Percentiles rank a stretch among this genome's conserved stretches.
Evolutionary conservation across 257 asterid species (phyloP).

Genomic region (Penstemon newberryi): DNA sequence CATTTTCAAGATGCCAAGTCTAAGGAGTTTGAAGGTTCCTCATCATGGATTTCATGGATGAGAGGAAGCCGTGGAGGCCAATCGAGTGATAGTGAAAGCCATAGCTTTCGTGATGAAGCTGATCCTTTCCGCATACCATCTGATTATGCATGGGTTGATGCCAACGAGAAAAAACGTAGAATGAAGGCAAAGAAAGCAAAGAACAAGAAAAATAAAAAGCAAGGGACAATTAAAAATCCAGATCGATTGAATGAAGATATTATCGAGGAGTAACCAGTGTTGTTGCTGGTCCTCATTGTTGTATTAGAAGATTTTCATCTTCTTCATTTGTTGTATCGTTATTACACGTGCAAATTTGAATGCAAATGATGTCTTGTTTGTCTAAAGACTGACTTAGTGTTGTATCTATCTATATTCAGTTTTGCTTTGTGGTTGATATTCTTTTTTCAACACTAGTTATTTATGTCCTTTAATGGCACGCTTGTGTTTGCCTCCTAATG

Average conservation of each 20-base stretch:
- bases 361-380: slow-evolving; percentile 35
- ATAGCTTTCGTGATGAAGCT: slow-evolving; percentile 73
- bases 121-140: slow-evolving; percentile 96
- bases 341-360: slow-evolving; percentile 36
- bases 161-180: slow-evolving; percentile 88
- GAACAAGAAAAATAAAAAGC: slow-evolving; percentile 77
- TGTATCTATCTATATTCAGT: slow-evolving; percentile 29
- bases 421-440: slow-evolving; percentile 25
- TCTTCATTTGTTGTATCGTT: slow-evolving; percentile 39
- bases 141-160: slow-evolving; percentile 93
- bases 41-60: slow-evolving; percentile 99
- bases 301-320: slow-evolving; percentile 35
- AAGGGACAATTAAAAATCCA: slow-evolving; percentile 45
- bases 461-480: not conserved
- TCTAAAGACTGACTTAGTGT: slow-evolving; percentile 33
- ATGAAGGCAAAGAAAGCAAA: slow-evolving; percentile 93
- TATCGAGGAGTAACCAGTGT: slow-evolving; percentile 32
- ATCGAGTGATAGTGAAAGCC: slow-evolving; percentile 71
- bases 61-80: slow-evolving; percentile 80
- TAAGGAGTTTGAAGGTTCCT: slow-evolving; percentile 63
- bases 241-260: slow-evolving; percentile 42
- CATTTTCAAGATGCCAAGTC: slow-evolving; percentile 83
- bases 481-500: no score
- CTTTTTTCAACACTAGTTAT: slow-evolving; percentile 10
- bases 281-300: slow-evolving; percentile 33